Percentiles rank a stretch among this genome's conserved stretches.
phyloP scores from a whole-genome alignment of 2,329 filamentous ascomycete genomes.

The Immersiporthe knoxdaviesiana region DNA sequence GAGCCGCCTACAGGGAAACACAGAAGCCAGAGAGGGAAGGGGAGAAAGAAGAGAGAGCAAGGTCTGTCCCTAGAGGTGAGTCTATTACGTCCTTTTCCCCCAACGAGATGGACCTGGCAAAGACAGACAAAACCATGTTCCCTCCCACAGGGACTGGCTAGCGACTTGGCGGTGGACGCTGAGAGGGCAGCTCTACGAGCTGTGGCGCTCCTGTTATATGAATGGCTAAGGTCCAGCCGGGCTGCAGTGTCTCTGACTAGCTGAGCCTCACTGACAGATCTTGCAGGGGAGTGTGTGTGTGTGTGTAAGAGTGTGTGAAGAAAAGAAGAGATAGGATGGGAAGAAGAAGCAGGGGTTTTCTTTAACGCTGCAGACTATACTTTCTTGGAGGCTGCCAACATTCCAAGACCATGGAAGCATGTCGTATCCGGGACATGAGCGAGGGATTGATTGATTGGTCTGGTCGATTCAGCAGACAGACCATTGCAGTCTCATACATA shows the following conservation, averaged over 20 bases:
- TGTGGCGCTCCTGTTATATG: slow-evolving; percentile 28
- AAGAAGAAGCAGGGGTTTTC: neutral
- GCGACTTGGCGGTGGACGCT: slow-evolving; percentile 27
- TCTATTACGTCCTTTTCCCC: neutral
- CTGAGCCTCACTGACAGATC: slow-evolving; percentile 12
- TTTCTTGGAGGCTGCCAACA: neutral
- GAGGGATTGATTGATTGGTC: neutral
- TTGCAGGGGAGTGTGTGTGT: neutral
- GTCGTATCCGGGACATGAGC: neutral
- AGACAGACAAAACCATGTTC: neutral
- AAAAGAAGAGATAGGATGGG: neutral
- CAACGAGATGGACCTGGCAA: neutral
- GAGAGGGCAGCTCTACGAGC: slow-evolving; percentile 31
- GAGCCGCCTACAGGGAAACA: neutral
- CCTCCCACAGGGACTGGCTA: slow-evolving; percentile 13
- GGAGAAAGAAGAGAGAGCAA: neutral
- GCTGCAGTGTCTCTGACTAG: slow-evolving; percentile 10
- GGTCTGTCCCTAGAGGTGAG: neutral
- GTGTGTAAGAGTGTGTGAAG: neutral
- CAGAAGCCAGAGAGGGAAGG: neutral
- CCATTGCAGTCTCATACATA: neutral
- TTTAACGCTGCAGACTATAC: too few relatives aligned
- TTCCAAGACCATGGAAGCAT: neutral
- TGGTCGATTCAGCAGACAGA: too few relatives aligned
- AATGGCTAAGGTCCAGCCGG: slow-evolving; percentile 15